Evolutionary conservation across 2,329 filamentous ascomycete species (phyloP).

Genomic region (Colletotrichum euphorbiae): DNA sequence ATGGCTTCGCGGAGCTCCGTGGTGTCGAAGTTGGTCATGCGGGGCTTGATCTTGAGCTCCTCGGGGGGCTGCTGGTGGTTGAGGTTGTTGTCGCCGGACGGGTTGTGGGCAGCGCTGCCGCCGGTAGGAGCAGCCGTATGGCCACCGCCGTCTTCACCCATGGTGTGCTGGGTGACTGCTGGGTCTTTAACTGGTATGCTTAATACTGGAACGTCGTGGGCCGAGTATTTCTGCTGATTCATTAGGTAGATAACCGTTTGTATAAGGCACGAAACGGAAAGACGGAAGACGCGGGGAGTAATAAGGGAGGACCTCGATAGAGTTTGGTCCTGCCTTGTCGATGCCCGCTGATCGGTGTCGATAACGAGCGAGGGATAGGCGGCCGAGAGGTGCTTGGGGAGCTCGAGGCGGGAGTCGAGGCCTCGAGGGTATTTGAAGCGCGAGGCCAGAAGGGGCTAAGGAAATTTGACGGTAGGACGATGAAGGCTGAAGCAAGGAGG

Average conservation of each 20-base stretch:
- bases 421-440: conserved; percentile 26
- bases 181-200: conserved; percentile 2
- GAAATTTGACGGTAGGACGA: conserved; percentile 6
- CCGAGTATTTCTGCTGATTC: conserved; percentile 11
- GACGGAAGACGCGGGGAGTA: not conserved
- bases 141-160: conserved; percentile 35
- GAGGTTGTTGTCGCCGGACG: conserved; percentile 25
- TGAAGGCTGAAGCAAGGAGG: conserved; percentile 19
- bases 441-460: conserved; percentile 15
- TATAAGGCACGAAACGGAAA: not conserved
- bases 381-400: not conserved
- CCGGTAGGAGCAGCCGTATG: conserved; percentile 4
- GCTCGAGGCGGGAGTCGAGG: conserved; percentile 6
- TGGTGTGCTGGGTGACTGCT: conserved; percentile 13
- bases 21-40: conserved; percentile 23
- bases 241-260: conserved; percentile 21
- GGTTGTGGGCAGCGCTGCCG: conserved; percentile 16
- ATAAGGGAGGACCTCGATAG: conserved; percentile 7
- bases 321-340: conserved; percentile 7
- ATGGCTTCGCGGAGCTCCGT: conserved; percentile 44
- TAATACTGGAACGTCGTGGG: conserved; percentile 28
- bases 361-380: conserved; percentile 17
- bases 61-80: conserved; percentile 11
- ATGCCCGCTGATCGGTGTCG: conserved; percentile 1
- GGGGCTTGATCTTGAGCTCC: conserved; percentile 27